A percentile compares a stretch with the other conserved stretches of the same genome.
Conservation (phyloP, 202 grass and related monocot genomes). For the Saccharum hybrid region DNA sequence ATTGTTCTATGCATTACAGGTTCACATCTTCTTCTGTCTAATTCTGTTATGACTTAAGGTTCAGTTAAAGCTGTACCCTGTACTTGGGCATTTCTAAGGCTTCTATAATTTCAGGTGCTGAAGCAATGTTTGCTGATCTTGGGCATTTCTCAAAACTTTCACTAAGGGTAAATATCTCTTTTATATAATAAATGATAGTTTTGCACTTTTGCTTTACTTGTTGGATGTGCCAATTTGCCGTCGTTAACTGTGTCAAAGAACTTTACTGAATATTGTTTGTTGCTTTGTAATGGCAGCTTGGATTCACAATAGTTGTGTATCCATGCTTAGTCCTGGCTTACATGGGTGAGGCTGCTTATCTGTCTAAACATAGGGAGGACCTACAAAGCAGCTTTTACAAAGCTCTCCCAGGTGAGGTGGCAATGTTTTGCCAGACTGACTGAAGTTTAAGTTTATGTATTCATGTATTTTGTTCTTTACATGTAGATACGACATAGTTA, state of each 20-base stretch:
- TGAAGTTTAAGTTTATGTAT: background rate
- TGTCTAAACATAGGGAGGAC: slow-evolving; percentile 83
- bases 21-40: slow-evolving; percentile 24
- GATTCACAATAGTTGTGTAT: slow-evolving; percentile 81
- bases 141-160: slow-evolving; percentile 96
- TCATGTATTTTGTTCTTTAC: background rate
- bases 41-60: background rate
- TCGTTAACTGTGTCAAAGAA: background rate
- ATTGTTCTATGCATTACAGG: slow-evolving; percentile 94
- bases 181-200: background rate
- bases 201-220: background rate
- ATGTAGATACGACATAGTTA: background rate
- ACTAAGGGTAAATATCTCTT: slow-evolving; percentile 60
- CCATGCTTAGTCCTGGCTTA: slow-evolving; percentile 91
- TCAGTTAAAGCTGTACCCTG: slow-evolving; percentile 2
- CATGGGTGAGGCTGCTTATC: slow-evolving; percentile 95
- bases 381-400: slow-evolving; percentile 92
- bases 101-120: slow-evolving; percentile 63
- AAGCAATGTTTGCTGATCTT: slow-evolving; percentile 97
- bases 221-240: background rate
- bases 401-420: slow-evolving; percentile 76
- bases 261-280: slow-evolving; percentile 29
- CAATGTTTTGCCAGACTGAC: background rate
- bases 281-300: slow-evolving; percentile 63
- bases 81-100: slow-evolving; percentile 68